phyloP scores from a whole-genome alignment of 148 eudicot species.

The Fagopyrum homotropicum region DNA sequence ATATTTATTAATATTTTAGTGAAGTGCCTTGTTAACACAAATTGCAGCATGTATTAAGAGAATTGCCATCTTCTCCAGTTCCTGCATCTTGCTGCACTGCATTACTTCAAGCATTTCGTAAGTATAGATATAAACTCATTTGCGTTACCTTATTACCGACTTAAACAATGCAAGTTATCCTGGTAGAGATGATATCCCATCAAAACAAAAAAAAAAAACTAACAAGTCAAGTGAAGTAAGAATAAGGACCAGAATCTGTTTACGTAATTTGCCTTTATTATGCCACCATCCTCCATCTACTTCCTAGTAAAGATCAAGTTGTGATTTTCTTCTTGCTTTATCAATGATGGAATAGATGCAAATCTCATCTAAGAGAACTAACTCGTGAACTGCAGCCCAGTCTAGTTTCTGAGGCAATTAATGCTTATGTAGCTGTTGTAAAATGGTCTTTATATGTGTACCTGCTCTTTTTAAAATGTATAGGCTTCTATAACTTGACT shows the following conservation, averaged over 20 bases:
- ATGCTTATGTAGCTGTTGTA: neutral
- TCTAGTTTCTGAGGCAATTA: neutral
- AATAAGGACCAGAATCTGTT: neutral
- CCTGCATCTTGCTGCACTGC: slow-evolving; percentile 99
- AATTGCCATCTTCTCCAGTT: slow-evolving; percentile 94
- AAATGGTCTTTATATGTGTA: neutral
- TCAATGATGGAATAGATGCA: neutral
- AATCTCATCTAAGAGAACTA: neutral
- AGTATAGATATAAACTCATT: slow-evolving; percentile 27
- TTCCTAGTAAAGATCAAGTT: neutral
- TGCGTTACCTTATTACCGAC: neutral
- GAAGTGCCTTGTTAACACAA: neutral
- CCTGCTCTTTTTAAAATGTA: neutral
- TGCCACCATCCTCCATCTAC: neutral
- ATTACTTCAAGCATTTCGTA: slow-evolving; percentile 84
- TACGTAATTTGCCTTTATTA: neutral
- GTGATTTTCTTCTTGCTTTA: neutral
- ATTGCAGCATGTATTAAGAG: slow-evolving; percentile 72
- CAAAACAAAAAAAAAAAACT: neutral
- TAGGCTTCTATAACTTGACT: neutral
- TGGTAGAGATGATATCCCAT: neutral
- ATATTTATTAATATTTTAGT: neutral
- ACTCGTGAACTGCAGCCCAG: neutral
- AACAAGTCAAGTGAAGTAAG: neutral
- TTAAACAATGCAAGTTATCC: neutral